phyloP scores from a whole-genome alignment of 2,329 filamentous ascomycete genomes.

The Hymenoscyphus infarciens region DNA sequence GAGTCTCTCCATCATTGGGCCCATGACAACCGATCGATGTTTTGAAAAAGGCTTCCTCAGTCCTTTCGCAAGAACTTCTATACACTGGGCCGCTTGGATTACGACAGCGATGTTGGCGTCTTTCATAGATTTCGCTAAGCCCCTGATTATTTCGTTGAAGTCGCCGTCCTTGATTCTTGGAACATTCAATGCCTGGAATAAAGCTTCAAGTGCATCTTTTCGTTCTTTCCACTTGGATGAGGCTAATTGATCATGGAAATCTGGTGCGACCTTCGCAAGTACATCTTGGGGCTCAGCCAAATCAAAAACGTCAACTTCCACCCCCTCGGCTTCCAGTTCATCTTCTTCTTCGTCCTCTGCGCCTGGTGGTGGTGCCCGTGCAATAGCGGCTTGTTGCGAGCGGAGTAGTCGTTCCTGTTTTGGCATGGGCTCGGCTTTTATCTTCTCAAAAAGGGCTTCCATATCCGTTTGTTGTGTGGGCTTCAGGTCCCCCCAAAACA shows the following conservation, averaged over 20 bases:
- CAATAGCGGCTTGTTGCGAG: slow-evolving; percentile 82
- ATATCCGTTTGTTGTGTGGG: slow-evolving; percentile 92
- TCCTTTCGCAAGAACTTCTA: slow-evolving; percentile 84
- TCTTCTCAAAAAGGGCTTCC: slow-evolving; percentile 88
- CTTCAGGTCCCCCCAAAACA: slow-evolving; percentile 96
- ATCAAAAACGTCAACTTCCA: slow-evolving; percentile 76
- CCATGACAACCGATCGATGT: slow-evolving; percentile 76
- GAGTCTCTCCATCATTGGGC: slow-evolving; percentile 87
- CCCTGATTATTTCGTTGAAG: slow-evolving; percentile 78
- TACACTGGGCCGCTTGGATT: slow-evolving; percentile 86
- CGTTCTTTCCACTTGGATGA: slow-evolving; percentile 98
- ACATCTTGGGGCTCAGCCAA: slow-evolving; percentile 86
- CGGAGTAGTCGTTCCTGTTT: slow-evolving; percentile 88
- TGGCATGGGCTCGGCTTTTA: slow-evolving; percentile 80
- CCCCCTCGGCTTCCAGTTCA: slow-evolving; percentile 53
- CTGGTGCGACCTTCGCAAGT: slow-evolving; percentile 71
- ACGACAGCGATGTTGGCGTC: slow-evolving; percentile 96
- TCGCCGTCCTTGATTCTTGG: slow-evolving; percentile 89
- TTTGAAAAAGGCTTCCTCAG: slow-evolving; percentile 74
- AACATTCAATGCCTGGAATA: slow-evolving; percentile 73
- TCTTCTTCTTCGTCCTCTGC: slow-evolving; percentile 55
- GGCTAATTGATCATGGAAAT: slow-evolving; percentile 77
- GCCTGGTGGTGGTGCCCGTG: slow-evolving; percentile 59
- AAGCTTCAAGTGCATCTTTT: slow-evolving; percentile 86
- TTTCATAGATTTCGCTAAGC: slow-evolving; percentile 95